Evolutionary conservation across 495 filamentous ascomycete genomes (phyloP), one percentile per base, ranked within the genome.

Genomic region (Xylaria curta): DNA sequence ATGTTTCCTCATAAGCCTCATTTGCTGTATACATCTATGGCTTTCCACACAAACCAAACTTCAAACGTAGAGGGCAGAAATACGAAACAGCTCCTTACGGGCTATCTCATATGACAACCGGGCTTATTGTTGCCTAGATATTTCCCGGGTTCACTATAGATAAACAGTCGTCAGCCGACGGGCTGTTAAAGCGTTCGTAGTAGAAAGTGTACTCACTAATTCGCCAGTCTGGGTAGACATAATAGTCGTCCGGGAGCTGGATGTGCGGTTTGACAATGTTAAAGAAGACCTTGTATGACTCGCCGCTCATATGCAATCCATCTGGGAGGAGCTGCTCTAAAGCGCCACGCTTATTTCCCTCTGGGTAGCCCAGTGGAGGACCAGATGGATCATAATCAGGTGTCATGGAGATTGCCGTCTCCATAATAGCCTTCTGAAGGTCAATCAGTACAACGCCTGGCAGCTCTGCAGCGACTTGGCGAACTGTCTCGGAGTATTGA

Each of bases 341-440:
- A 40, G 81, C 80, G 15, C 84, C 84, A 63, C 81, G 79, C 66
- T 80, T 75, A n/a, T 81, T 78, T 69, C 78, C 76, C 65, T 79
- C 79, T 15, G 81, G 79, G 69, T 85, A 81, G 12, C 85, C 85
- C 31, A 82, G 76, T 63, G 74, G 75, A 28, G 78, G 76, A 2
- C 85, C 81, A 33, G 75, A 79, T 65, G 79, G 73, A 60, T 85
- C 77, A 54, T 79, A 81, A 21, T 77, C 79, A n/a, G 82, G 79
- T 36, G 82, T 82, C 74, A 78, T 78, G 28, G 72, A 75, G 46
- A 81, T 78, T 33, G 89, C 87, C 46, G 82, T 79, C 21, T 88
- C 78, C 88, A 96, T 91, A 67, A 97, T 86, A 0, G 89, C 87
- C 51, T 85, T 86, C 88, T 91, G 94, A 0, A 97, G 83, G 79